Evolutionary conservation across 306 rosid species (phyloP).

Genomic region (Lathyrus sativus): DNA sequence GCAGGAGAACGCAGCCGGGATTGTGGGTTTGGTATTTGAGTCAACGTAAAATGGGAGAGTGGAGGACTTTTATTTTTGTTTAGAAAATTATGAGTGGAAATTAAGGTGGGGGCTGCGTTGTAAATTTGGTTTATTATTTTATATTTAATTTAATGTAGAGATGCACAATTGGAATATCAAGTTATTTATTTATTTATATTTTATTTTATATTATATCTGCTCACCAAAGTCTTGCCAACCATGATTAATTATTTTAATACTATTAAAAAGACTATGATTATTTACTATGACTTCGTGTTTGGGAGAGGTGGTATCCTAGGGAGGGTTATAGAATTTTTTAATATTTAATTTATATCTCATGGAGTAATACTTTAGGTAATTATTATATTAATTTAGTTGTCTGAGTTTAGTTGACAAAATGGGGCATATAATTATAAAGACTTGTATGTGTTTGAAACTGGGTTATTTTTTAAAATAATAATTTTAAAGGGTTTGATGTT

Average conservation of each 20-base stretch:
- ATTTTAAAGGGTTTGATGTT: background rate
- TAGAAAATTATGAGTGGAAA: background rate
- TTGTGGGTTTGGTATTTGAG: constrained; percentile 64
- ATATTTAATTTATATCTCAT: background rate
- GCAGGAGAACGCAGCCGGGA: constrained; percentile 62
- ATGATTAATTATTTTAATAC: background rate
- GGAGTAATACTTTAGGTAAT: background rate
- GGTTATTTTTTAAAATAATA: background rate
- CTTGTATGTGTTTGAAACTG: background rate
- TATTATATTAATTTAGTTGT: background rate
- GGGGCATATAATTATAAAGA: background rate
- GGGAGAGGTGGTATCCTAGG: constrained; percentile 38
- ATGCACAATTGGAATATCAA: constrained; percentile 38
- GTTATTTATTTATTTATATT: background rate
- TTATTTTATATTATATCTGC: background rate
- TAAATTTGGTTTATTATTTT: constrained; percentile 43
- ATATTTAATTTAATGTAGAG: constrained; percentile 13
- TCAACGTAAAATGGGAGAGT: constrained; percentile 43
- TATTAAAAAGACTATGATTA: background rate
- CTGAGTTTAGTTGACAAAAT: constrained; percentile 4
- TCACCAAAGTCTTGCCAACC: background rate
- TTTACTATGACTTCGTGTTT: constrained; percentile 16
- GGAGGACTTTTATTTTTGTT: constrained; percentile 17
- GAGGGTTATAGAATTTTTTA: background rate
- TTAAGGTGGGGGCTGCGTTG: constrained; percentile 39